These are phyloP conservation scores for Secale cereale DNA, from an alignment of 176 grass and related monocot genomes.

Conservation along the genomic window DNA sequence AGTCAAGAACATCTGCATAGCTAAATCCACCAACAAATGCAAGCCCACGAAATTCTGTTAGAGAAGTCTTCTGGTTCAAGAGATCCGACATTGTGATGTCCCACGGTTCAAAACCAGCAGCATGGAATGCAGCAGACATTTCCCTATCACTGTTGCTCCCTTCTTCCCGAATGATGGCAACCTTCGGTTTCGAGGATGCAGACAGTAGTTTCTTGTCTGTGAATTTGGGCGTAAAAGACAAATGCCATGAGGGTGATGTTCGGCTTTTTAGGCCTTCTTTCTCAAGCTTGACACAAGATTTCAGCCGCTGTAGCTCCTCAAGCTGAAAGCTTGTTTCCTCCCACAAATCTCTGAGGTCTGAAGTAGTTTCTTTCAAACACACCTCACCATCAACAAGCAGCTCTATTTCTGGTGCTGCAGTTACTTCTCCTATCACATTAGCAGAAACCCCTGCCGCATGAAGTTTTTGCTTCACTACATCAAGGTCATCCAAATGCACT, in stretches of 20 bases:
- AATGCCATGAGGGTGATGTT: conserved; percentile 57
- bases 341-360: conserved; percentile 77
- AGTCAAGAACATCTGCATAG: conserved; percentile 87
- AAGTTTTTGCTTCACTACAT: conserved; percentile 56
- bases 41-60: conserved; percentile 61
- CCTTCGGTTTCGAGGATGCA: conserved; percentile 68
- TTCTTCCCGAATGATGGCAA: conserved; percentile 96
- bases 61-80: conserved; percentile 45
- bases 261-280: conserved; percentile 76
- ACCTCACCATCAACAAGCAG: conserved; percentile 48
- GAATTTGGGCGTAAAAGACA: conserved; percentile 69
- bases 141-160: conserved; percentile 91
- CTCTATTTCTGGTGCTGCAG: conserved; percentile 48
- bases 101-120: conserved; percentile 95
- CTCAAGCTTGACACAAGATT: conserved; percentile 78
- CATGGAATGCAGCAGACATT: conserved; percentile 83
- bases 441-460: conserved; percentile 51
- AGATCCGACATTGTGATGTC: conserved; percentile 89
- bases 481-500: conserved; percentile 38
- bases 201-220: conserved; percentile 49
- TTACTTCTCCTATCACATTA: conserved; percentile 74
- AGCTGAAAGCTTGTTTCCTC: conserved; percentile 92
- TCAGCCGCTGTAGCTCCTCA: conserved; percentile 71
- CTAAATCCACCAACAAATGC: conserved; percentile 96
- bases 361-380: conserved; percentile 66